phyloP scores from a whole-genome alignment of 768 basidiomycete species.

The Lenzites betulinus region DNA sequence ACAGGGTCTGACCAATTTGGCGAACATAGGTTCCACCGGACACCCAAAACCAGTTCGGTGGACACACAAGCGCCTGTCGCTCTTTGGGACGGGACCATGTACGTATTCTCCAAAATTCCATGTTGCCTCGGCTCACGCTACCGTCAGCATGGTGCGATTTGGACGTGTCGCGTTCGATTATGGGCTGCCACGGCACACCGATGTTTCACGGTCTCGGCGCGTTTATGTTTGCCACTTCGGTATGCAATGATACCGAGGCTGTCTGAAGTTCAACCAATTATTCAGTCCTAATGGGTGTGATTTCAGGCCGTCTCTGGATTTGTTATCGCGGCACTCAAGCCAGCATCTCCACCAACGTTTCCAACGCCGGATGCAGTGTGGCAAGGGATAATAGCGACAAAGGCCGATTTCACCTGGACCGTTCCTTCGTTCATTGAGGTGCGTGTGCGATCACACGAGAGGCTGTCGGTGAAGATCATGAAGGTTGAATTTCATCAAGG shows the following conservation, averaged over 20 bases:
- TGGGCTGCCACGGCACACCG: conserved; percentile 20
- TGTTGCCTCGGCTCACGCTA: not conserved
- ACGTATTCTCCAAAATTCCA: not conserved
- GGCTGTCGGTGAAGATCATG: too few relatives aligned
- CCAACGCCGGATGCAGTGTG: conserved; percentile 26
- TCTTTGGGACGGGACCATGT: conserved; percentile 2
- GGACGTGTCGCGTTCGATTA: conserved; percentile 6
- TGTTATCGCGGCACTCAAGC: conserved; percentile 28
- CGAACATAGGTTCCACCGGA: conserved; percentile 20
- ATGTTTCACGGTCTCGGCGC: conserved; percentile 19
- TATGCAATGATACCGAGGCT: not conserved
- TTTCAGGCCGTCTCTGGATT: conserved; percentile 13
- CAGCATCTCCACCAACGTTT: conserved; percentile 24
- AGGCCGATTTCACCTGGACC: conserved; percentile 13
- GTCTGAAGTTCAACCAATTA: too few relatives aligned
- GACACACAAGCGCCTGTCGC: conserved; percentile 3
- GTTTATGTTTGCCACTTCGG: conserved; percentile 5
- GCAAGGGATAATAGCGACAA: conserved; percentile 4
- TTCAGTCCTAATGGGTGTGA: not conserved
- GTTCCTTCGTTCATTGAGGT: conserved; percentile 26
- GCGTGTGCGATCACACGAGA: not conserved
- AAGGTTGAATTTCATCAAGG: too few relatives aligned
- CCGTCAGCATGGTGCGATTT: conserved; percentile 1
- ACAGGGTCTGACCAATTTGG: not conserved
- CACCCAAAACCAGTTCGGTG: conserved; percentile 21